Percentiles rank a stretch among this genome's conserved stretches.
Evolutionary conservation across 2,329 filamentous ascomycete species (phyloP).

Genomic region (Calonectria pseudoreteaudii): DNA sequence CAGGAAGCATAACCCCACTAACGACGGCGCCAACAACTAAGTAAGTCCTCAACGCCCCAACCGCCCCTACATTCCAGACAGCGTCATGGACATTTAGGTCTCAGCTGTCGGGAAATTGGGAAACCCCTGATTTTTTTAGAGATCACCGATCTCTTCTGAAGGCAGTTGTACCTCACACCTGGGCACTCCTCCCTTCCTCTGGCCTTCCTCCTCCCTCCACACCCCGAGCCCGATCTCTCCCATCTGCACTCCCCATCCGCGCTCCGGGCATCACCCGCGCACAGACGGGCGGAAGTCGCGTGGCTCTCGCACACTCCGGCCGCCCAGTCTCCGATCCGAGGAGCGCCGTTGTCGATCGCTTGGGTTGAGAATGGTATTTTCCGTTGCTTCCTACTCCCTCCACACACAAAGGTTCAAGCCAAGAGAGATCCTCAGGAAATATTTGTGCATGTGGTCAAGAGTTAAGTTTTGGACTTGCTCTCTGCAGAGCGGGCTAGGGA

Average conservation of each 20-base stretch:
- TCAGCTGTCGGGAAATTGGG: neutral
- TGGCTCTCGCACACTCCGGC: conserved; percentile 16
- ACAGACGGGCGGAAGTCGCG: conserved; percentile 17
- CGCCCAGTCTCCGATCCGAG: conserved; percentile 3
- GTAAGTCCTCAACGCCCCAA: neutral
- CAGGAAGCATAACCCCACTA: neutral
- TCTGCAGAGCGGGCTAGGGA: neutral
- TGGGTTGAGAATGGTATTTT: neutral
- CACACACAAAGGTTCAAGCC: neutral
- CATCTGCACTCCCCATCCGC: neutral
- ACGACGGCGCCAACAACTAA: neutral
- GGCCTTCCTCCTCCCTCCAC: neutral
- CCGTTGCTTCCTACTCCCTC: neutral
- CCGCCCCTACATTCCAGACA: neutral
- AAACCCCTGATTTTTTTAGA: neutral
- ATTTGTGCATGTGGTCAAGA: neutral
- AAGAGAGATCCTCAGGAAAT: neutral
- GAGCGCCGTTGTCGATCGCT: conserved; percentile 3
- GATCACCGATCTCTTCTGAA: neutral
- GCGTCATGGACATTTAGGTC: neutral
- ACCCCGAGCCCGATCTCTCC: neutral
- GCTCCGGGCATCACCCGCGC: conserved; percentile 20
- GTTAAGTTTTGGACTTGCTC: neutral
- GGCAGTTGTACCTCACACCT: neutral
- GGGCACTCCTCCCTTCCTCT: neutral